phyloP scores from a whole-genome alignment of 768 basidiomycete genomes.

The Lentinula guzmanii region DNA sequence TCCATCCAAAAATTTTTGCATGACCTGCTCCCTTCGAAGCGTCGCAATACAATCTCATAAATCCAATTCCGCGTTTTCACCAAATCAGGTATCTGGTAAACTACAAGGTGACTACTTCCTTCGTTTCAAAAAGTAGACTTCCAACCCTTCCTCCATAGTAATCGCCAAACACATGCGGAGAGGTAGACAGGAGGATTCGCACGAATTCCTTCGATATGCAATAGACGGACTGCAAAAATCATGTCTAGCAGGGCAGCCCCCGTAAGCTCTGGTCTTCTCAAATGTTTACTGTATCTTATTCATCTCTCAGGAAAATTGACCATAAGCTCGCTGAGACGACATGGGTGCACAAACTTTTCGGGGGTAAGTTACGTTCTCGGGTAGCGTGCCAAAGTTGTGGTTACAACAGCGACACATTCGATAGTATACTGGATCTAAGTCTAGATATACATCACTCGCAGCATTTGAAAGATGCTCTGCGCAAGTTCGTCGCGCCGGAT shows the following conservation, averaged over 20 bases:
- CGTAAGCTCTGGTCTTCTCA: slow-evolving; percentile 39
- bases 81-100: slow-evolving; percentile 57
- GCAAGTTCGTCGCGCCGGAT: slow-evolving; percentile 79
- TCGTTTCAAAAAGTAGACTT: slow-evolving; percentile 6
- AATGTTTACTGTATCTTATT: slow-evolving; percentile 1
- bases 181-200: slow-evolving; percentile 96
- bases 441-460: slow-evolving; percentile 72
- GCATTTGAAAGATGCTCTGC: slow-evolving; percentile 65
- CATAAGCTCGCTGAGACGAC: slow-evolving; percentile 75
- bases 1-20: slow-evolving; percentile 56
- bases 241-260: slow-evolving; percentile 63
- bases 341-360: slow-evolving; percentile 94
- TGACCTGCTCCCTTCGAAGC: slow-evolving; percentile 63
- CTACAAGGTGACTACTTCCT: slow-evolving; percentile 52
- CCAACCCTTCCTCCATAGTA: slow-evolving; percentile 33
- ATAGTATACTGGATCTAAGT: slow-evolving; percentile 90
- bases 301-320: slow-evolving; percentile 53
- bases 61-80: slow-evolving; percentile 47
- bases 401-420: slow-evolving; percentile 93
- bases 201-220: slow-evolving; percentile 94
- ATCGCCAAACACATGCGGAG: slow-evolving; percentile 88
- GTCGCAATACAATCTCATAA: slow-evolving; percentile 52
- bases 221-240: slow-evolving; percentile 89
- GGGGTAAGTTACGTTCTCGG: slow-evolving; percentile 84
- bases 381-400: slow-evolving; percentile 80